Conservation (phyloP, 352 stramenopile species). For the Phytopythium boreale region DNA sequence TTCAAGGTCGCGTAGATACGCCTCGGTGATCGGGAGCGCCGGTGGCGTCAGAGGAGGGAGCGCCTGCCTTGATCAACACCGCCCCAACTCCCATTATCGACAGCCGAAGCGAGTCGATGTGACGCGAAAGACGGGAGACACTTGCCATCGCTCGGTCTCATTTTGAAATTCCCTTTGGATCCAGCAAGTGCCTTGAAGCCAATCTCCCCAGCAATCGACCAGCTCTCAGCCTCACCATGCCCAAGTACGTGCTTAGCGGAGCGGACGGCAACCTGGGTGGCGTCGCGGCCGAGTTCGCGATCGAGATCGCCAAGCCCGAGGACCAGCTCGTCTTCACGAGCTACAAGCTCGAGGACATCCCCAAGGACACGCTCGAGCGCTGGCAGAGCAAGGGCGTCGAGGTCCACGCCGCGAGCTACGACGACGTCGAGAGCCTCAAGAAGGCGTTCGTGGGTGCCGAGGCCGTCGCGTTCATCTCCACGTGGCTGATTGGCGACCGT, state of each 20-base stretch:
- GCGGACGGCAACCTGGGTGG: slow-evolving; percentile 23
- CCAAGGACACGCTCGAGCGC: slow-evolving; percentile 10
- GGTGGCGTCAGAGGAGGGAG: no score
- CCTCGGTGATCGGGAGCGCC: no score
- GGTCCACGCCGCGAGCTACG: slow-evolving; percentile 17
- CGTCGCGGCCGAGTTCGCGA: slow-evolving; percentile 20
- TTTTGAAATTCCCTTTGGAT: no score
- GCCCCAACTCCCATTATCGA: no score
- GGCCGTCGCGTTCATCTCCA: slow-evolving; percentile 21
- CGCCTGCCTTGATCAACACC: no score
- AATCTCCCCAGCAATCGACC: no score
- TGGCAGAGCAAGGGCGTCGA: slow-evolving; percentile 15
- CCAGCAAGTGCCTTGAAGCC: no score
- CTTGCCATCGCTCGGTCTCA: no score
- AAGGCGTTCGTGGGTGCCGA: slow-evolving; percentile 22
- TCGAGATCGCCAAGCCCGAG: slow-evolving; percentile 17
- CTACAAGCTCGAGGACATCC: slow-evolving; percentile 19
- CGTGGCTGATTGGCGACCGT: slow-evolving; percentile 24
- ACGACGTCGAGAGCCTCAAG: slow-evolving; percentile 18
- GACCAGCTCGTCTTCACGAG: slow-evolving; percentile 25
- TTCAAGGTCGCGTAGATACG: no score
- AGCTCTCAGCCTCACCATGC: slow-evolving; percentile 17
- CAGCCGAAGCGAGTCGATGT: no score
- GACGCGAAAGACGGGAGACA: no score
- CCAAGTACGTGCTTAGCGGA: slow-evolving; percentile 27